Evolutionary conservation across 139 green algal genomes (phyloP), one percentile per base, ranked within the genome.

Genomic region (Spirogloea muscicola): DNA sequence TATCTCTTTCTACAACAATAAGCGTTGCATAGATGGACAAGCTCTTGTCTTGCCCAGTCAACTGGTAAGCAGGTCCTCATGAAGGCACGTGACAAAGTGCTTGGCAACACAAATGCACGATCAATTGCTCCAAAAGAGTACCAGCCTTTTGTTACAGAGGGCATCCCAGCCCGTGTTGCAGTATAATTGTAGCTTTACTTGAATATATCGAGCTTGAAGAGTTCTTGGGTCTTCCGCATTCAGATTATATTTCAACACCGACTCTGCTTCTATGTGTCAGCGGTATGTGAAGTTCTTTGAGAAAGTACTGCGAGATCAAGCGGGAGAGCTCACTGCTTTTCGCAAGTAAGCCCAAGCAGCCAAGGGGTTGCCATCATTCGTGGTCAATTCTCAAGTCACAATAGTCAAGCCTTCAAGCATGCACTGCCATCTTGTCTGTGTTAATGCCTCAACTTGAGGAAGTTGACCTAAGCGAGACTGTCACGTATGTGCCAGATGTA

Each of bases 231-330:
- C n/a, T n/a, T n/a, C n/a, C 62, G 57, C 18, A 6, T 43, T 38
- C 9, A 51, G 10, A 13, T 51, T 51, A 10, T 51, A 10, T 51
- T 51, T 25, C 10, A 51, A 51, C 10, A 51, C 10, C 10, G 43
- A 51, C 10, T 13, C 43, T 51, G 10, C 43, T 51, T 51, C 43
- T 51, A 25, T 13, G 10, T 51, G 43, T 25, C 29, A 74, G 64
- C 68, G 68, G 18, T 76, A 76, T 16, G 68, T 76, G 38, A 10
- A 76, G 6, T 76, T 74, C 68, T 76, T 73, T 57, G 29, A 76
- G 55, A 68, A 33, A 3, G 75, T 76, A 7, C 48, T 76, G 39
- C 41, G 29, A 7, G 25, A 74, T 3, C 31, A 60, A 5, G 58
- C 39, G 27, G 55, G 52, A 10, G 38, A 62, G 33, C 74, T 57